Evolutionary conservation across 495 filamentous ascomycete species (phyloP), one percentile per base, ranked within the genome.

Genomic region (Lasiosphaeriaceae sp.): DNA sequence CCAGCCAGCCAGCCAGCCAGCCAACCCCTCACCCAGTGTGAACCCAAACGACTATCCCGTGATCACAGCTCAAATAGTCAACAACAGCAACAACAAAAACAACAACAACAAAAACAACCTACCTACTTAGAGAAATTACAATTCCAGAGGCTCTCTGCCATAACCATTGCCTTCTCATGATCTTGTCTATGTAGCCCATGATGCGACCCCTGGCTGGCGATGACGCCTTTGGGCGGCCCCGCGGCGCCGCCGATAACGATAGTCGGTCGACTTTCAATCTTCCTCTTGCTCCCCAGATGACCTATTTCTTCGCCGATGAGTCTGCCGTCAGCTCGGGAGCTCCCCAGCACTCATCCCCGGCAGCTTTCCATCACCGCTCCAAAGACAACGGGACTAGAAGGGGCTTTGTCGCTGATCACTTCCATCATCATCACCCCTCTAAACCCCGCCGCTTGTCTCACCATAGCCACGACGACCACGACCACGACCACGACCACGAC

Each of bases 301-400:
- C 78, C 23, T 84, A 79, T 54, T 76, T 81, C 56, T 64, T 85
- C 41, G 76, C 75, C 55, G 78, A 82, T 56, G 83, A 84, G 61
- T 74, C 78, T 26, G 66, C 73, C 22, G 67, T 83, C 47, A 74
- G 76, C 56, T 70, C 77, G n/a, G 70, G 74, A 21, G 58, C 61
- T 24, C 70, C 59, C 56, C 70, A 39, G 50, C 31, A 43, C 4
- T 7, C 62, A 12, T 62, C 62, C 8, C 37, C 57, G 43, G 63
- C 66, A 16, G 26, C 48, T 3, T 49, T 29, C 54, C 50, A 67
- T 20, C 68, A 62, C 21, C 66, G 70, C 46, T 56, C 61, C 55
- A 58, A 71, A 49, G 76, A 80, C 39, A 59, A 67, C 50, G 29
- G 26, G 4, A 31, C 4, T 31, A 31, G 26, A 31, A 31, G 26